Conservation (phyloP, 192 early-diverging fungal genomes). For the Coemansia sp. region DNA sequence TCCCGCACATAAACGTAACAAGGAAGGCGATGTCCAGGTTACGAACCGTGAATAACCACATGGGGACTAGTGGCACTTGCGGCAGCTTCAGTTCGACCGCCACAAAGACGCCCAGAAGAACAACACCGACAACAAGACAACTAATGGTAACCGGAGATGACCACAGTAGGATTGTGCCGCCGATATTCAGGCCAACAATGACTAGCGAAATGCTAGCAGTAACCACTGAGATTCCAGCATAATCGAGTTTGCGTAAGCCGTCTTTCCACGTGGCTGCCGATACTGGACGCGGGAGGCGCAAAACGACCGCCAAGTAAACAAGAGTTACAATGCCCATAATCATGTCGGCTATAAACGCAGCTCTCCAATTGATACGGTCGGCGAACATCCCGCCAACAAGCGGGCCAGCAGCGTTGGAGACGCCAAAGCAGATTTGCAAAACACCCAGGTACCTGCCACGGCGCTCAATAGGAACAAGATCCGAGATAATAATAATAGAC, state of each 20-base stretch:
- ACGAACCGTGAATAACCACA: slow-evolving; percentile 61
- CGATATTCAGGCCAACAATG: slow-evolving; percentile 73
- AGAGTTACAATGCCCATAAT: slow-evolving; percentile 65
- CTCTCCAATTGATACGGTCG: slow-evolving; percentile 56
- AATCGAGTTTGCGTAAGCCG: slow-evolving; percentile 59
- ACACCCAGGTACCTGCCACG: slow-evolving; percentile 74
- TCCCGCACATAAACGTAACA: slow-evolving; percentile 44
- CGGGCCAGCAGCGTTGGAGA: slow-evolving; percentile 62
- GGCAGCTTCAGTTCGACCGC: slow-evolving; percentile 62
- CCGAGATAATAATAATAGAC: slow-evolving; percentile 73
- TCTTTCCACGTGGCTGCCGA: slow-evolving; percentile 22
- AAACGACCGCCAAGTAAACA: slow-evolving; percentile 52
- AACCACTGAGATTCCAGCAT: slow-evolving; percentile 58
- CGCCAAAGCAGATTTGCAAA: slow-evolving; percentile 54
- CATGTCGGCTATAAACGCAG: slow-evolving; percentile 81
- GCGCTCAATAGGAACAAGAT: slow-evolving; percentile 68
- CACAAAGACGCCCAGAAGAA: slow-evolving; percentile 55
- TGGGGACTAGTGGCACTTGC: slow-evolving; percentile 63
- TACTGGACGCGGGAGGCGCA: slow-evolving; percentile 56
- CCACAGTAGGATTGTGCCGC: slow-evolving; percentile 66
- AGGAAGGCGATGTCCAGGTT: slow-evolving; percentile 42
- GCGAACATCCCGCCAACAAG: slow-evolving; percentile 62
- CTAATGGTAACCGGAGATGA: slow-evolving; percentile 54
- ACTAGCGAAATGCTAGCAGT: slow-evolving; percentile 61
- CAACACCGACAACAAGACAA: slow-evolving; percentile 41